These are phyloP conservation scores for Yarrowia bubula DNA, from an alignment of 805 yeast species.

Conservation along the genomic window DNA sequence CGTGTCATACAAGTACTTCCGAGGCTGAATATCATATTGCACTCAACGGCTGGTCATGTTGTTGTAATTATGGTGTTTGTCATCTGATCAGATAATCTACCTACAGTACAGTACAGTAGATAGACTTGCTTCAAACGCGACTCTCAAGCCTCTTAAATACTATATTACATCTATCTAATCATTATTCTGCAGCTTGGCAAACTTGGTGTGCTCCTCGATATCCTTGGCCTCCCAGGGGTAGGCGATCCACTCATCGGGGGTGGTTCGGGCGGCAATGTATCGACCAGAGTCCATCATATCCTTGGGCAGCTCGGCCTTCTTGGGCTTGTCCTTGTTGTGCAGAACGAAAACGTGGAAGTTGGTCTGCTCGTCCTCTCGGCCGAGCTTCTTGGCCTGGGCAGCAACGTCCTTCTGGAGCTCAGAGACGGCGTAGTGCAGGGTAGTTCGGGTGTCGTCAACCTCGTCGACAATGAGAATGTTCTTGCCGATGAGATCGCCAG, in stretches of 20 bases:
- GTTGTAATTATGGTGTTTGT: no score
- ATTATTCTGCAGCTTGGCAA: constrained; percentile 25
- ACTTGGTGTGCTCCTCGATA: constrained; percentile 67
- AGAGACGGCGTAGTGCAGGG: constrained; percentile 76
- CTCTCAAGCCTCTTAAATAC: constrained; percentile 16
- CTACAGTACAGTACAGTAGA: no score
- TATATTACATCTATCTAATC: constrained; percentile 21
- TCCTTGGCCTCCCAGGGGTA: constrained; percentile 89
- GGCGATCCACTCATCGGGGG: constrained; percentile 79
- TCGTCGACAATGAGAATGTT: constrained; percentile 81
- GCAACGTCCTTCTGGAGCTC: constrained; percentile 69
- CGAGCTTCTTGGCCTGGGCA: constrained; percentile 57
- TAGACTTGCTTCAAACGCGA: no score
- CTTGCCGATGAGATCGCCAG: constrained; percentile 76
- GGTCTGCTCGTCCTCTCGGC: constrained; percentile 59
- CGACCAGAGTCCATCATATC: constrained; percentile 61
- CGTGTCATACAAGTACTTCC: no score
- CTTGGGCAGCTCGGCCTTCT: constrained; percentile 68
- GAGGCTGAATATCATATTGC: no score
- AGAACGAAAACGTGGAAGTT: constrained; percentile 74
- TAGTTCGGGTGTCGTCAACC: constrained; percentile 90
- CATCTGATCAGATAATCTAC: no score
- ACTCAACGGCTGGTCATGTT: no score
- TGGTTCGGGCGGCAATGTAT: constrained; percentile 71
- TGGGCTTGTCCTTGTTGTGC: constrained; percentile 79